Base-by-base conservation (phyloP, 1,284 basidiomycete species). In the Ganoderma leucocontextum region DNA sequence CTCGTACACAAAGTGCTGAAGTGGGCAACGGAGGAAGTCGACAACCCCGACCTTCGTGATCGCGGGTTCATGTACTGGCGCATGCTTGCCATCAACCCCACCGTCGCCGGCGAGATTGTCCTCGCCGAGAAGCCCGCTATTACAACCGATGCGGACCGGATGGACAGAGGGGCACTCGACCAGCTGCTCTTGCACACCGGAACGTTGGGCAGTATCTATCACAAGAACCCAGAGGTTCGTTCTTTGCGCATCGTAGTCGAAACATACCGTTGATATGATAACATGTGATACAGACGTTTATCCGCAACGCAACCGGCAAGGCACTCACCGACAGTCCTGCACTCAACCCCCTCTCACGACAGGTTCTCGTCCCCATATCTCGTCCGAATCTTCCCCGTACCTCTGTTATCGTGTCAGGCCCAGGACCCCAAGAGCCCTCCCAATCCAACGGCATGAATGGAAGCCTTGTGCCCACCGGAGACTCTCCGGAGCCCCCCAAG, bases 21-120 rank as follows among this genome's bases (percentile, higher is more conserved):
- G 79, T 97, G 95, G 91, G 93, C 96, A 17, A 99, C 98, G 2
- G 98, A 99, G 79, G 95, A 99, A 74, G 91, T 97, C 66, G 97
- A 99, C 79, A 98, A 98, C 78, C 97, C 98, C 7, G 98, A 99
- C 82, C 85, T 98, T 53, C 89, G 98, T 39, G 98, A 99, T 81
- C 87, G 98, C 70, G 98, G 97, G 0, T 99, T 97, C 84, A 99
- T 99, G 93, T 99, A 99, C 82, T 99, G 97, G 97, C 91, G 98
- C 60, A 86, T 99, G 82, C 87, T 99, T 47, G 97, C 97, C 1
- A 93, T 96, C 74, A 96, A 98, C 78, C 96, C 98, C 1, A 84
- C 91, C 1, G 92, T 93, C 1, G 97, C 98, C 2, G 89, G 92
- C 53, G 92, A 95, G 73, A 93, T 99, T 70, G 96, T 99, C n/a